Evolutionary conservation across 1,284 basidiomycete species (phyloP).

Genomic region (Takashimella koratensis): DNA sequence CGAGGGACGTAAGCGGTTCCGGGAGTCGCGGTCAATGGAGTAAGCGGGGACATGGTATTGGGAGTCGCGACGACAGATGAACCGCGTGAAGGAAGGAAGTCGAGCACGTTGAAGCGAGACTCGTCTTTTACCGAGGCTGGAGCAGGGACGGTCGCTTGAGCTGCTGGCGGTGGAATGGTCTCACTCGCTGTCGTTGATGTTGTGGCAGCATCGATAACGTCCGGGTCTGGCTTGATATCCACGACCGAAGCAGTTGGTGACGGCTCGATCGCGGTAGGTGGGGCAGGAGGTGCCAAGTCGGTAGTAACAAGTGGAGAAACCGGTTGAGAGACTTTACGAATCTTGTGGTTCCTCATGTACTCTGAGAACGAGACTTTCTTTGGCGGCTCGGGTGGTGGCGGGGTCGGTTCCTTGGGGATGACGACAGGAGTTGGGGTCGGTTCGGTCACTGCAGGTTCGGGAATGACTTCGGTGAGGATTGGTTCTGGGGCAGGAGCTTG

Average conservation of each 20-base stretch:
- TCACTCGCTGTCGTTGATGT: background rate
- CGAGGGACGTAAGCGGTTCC: conserved; percentile 22
- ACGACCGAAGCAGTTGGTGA: background rate
- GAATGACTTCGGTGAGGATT: too few species aligned
- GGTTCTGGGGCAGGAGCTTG: too few species aligned
- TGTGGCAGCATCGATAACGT: conserved; percentile 2
- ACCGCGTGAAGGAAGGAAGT: conserved; percentile 30
- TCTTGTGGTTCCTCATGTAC: conserved; percentile 38
- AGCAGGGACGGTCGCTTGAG: background rate
- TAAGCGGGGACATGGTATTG: background rate
- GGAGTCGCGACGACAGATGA: background rate
- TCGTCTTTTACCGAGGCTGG: conserved; percentile 2
- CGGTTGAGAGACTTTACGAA: conserved; percentile 27
- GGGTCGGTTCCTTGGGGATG: conserved; percentile 22
- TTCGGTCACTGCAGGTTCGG: background rate
- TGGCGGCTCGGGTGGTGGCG: conserved; percentile 27
- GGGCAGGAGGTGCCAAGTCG: background rate
- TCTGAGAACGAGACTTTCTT: conserved; percentile 42
- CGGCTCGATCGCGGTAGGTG: background rate
- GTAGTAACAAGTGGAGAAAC: background rate
- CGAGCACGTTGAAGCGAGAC: conserved; percentile 26
- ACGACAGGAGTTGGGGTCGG: conserved; percentile 1
- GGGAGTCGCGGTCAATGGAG: conserved; percentile 8
- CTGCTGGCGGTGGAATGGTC: background rate
- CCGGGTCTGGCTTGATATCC: background rate